Percentiles rank a stretch among this genome's conserved stretches.
These are phyloP conservation scores for Colletotrichum sublineola DNA, from an alignment of 2,329 filamentous ascomycete genomes.

Conservation along the genomic window DNA sequence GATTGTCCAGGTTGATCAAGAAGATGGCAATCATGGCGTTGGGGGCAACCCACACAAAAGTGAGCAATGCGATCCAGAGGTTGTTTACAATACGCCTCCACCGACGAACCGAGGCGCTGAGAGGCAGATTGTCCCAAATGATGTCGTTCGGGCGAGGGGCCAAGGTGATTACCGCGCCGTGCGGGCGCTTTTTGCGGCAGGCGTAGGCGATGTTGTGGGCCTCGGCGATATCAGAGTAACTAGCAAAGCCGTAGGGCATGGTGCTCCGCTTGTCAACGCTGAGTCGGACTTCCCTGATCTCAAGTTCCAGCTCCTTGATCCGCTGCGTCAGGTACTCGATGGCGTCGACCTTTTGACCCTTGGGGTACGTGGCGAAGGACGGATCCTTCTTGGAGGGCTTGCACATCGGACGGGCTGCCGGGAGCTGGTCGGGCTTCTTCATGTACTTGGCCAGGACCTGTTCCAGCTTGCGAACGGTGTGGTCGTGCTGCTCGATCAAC, in stretches of 20 bases:
- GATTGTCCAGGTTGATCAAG: conserved; percentile 84
- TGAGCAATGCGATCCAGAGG: conserved; percentile 85
- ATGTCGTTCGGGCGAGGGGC: conserved; percentile 91
- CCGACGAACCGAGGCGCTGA: conserved; percentile 76
- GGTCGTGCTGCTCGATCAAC: conserved; percentile 86
- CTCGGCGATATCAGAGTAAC: conserved; percentile 88
- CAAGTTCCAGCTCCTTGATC: conserved; percentile 83
- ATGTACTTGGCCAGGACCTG: conserved; percentile 89
- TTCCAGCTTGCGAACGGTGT: conserved; percentile 85
- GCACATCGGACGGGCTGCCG: conserved; percentile 81
- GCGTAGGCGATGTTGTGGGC: conserved; percentile 90
- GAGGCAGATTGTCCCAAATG: conserved; percentile 93
- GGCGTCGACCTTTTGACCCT: conserved; percentile 85
- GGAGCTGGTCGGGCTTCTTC: conserved; percentile 85
- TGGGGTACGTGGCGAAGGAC: conserved; percentile 72
- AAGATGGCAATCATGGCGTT: conserved; percentile 97
- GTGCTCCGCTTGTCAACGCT: conserved; percentile 89
- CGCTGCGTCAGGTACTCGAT: conserved; percentile 92
- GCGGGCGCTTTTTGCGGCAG: conserved; percentile 82
- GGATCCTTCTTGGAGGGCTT: conserved; percentile 84
- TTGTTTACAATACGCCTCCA: conserved; percentile 84
- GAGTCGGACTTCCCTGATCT: conserved; percentile 86
- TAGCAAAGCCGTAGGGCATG: conserved; percentile 94
- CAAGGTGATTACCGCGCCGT: conserved; percentile 81
- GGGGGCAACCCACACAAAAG: conserved; percentile 87